These are phyloP conservation scores for Eucalyptus viminalis DNA, from an alignment of 345 rosid species.

Conservation along the genomic window DNA sequence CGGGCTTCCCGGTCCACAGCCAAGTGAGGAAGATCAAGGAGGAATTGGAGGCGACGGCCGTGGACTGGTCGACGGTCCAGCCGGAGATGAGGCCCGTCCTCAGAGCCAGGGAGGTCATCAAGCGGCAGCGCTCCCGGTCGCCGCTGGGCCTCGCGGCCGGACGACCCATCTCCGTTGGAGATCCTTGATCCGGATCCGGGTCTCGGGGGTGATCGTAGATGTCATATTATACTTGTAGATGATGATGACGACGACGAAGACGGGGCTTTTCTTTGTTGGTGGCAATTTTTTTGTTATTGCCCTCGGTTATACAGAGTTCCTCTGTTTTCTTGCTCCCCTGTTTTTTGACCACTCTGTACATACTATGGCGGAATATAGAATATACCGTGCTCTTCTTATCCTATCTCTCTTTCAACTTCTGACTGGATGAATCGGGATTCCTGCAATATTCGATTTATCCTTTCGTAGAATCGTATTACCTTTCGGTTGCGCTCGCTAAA, in stretches of 20 bases:
- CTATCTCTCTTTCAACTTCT: not conserved
- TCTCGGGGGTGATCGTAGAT: not conserved
- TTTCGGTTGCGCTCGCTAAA: not conserved
- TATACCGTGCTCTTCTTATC: not conserved
- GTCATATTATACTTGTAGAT: not conserved
- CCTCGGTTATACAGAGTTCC: not conserved
- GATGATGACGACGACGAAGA: not conserved
- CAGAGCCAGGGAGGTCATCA: constrained; percentile 5
- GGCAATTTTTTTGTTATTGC: not conserved
- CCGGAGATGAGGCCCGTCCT: constrained; percentile 18
- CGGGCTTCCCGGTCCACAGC: constrained; percentile 10
- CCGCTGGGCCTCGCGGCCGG: constrained; percentile 14
- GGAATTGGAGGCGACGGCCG: constrained; percentile 1
- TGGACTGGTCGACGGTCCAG: constrained; percentile 5
- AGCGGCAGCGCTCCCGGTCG: constrained; percentile 12
- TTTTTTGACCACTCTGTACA: not conserved
- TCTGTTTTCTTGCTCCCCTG: not conserved
- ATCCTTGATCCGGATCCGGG: not conserved
- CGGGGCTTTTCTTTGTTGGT: not conserved
- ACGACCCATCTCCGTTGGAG: constrained; percentile 13
- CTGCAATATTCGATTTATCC: not conserved
- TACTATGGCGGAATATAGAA: not conserved
- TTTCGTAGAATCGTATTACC: not conserved
- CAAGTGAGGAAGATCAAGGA: constrained; percentile 27
- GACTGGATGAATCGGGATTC: not conserved